Evolutionary conservation across 768 basidiomycete species (phyloP), one percentile per base, ranked within the genome.

Genomic region (Infundibulicybe gibba): DNA sequence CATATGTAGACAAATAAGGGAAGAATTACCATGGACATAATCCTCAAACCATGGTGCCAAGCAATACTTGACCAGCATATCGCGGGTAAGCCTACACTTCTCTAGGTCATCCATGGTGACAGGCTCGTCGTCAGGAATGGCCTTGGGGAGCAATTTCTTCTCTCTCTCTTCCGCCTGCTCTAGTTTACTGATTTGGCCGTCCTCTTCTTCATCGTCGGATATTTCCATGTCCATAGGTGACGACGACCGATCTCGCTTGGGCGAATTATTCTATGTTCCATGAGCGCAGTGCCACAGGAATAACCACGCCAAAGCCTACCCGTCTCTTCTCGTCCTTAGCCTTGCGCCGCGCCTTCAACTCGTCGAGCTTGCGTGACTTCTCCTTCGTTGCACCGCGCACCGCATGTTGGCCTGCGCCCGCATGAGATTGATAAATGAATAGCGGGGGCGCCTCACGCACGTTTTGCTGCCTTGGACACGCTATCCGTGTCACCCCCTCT

Each of bases 281-380:
- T 15, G 17, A 17, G 15, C 16, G 4, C 12, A 5, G 31, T 44
- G 11, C 35, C 17, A 11, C 2, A 17, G 5, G 34, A 38, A 16
- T 16, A 39, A 15, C 43, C n/a, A n/a, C n/a, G n/a, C n/a, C 63
- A 81, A 52, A 8, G 8, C 25, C 25, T 64, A 93, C 94, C 50
- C 85, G 78, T 62, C 85, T 87, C 65, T 87, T 85, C 64, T 94
- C 90, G 53, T 86, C 90, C 67, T 93, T 94, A 8, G 90, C 92
- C 56, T 85, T 89, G 32, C 94, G 78, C 57, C 76, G 85, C 5
- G 87, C 90, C 67, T 88, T 94, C 20, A 97, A 74, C 61, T 93
- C 93, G 50, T 87, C 87, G 8, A 93, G 74, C 58, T 85, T 88
- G 45, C 77, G 75, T 3, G 75, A 73, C 69, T 91, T 91, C 63